Evolutionary conservation across 2,329 filamentous ascomycete genomes (phyloP).

Genomic region (Colletotrichum horii): DNA sequence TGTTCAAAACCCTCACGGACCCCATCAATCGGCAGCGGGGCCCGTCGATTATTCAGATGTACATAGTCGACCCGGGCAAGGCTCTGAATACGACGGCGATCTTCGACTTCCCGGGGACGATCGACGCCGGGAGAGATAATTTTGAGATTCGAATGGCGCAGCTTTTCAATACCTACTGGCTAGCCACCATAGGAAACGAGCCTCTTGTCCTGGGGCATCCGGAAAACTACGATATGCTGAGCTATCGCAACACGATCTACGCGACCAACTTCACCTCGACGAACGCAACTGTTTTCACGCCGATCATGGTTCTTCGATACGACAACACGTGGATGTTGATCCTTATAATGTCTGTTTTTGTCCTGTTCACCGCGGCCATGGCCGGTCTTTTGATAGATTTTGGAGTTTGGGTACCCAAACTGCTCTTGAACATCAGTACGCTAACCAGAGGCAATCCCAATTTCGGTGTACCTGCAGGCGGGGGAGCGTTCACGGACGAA

Average conservation of each 20-base stretch:
- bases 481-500: neutral
- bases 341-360: neutral
- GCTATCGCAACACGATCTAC: neutral
- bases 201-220: neutral
- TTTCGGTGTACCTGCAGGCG: neutral
- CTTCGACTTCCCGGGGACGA: neutral
- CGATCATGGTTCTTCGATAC: neutral
- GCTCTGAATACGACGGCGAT: neutral
- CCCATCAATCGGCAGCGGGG: neutral
- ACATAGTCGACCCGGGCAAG: neutral
- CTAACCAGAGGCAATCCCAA: neutral
- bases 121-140: neutral
- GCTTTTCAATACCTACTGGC: neutral
- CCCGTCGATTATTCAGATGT: neutral
- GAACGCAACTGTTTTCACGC: neutral
- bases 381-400: neutral
- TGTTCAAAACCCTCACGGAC: neutral
- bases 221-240: neutral
- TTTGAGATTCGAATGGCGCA: neutral
- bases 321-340: neutral
- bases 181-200: neutral
- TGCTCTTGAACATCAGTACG: neutral
- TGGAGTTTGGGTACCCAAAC: neutral
- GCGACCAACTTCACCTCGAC: neutral
- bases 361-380: neutral